Percentiles rank a stretch among this genome's conserved stretches.
Conservation (phyloP, 73 alveolate genomes). For the Durusdinium trenchii region DNA sequence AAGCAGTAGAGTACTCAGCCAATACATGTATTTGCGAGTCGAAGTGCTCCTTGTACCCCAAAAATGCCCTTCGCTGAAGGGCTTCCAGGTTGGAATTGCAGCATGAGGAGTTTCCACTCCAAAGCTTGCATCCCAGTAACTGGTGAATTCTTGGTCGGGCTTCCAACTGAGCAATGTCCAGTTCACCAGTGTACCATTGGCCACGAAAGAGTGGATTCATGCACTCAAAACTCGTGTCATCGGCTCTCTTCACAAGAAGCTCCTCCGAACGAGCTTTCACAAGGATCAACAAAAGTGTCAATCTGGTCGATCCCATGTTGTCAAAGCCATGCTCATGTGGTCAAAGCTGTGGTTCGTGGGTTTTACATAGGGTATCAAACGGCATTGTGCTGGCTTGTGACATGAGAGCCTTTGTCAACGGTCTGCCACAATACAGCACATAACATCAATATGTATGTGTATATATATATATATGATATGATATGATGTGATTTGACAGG, state of each 20-base stretch:
- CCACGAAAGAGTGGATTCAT: slow-evolving; percentile 56
- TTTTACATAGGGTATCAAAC: no score
- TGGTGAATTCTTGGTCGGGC: not conserved
- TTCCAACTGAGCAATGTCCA: slow-evolving; percentile 51
- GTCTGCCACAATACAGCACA: no score
- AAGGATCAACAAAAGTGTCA: not conserved
- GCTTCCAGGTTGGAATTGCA: slow-evolving; percentile 27
- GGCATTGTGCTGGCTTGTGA: no score
- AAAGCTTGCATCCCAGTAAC: not conserved
- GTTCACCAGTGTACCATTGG: slow-evolving; percentile 79
- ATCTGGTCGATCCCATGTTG: not conserved
- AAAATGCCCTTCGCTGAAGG: slow-evolving; percentile 21
- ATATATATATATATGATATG: no score
- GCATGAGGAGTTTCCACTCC: slow-evolving; percentile 13
- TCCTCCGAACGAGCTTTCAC: not conserved
- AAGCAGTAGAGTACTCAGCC: not conserved
- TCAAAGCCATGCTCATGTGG: no score
- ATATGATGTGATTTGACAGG: no score
- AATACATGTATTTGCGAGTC: not conserved
- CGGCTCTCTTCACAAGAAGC: not conserved
- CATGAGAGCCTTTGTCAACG: no score
- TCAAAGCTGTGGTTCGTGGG: no score
- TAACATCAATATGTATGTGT: no score
- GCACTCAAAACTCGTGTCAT: slow-evolving; percentile 25
- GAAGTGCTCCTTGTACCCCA: not conserved